Conservation (phyloP, 2,329 filamentous ascomycete genomes). For the Monosporascus sp. region DNA sequence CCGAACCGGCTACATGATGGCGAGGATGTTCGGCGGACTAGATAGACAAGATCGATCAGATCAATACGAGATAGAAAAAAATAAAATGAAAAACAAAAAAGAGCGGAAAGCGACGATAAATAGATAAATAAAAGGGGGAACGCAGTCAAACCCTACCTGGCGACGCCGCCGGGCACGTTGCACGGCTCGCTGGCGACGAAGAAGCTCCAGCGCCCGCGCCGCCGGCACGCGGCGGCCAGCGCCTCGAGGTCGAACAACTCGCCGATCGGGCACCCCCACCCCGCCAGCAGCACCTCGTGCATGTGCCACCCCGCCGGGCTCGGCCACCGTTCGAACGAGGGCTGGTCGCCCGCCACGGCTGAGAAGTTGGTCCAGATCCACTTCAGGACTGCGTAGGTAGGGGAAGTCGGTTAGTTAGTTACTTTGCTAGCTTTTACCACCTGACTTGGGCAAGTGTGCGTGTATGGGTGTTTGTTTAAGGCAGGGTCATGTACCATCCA, state of each 20-base stretch:
- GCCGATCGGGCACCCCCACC: constrained; percentile 46
- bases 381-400: constrained; percentile 4
- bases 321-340: constrained; percentile 35
- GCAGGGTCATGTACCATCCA: too few species aligned
- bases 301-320: constrained; percentile 16
- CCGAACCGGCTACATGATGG: constrained; percentile 25
- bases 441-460: too few species aligned
- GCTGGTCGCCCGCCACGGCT: constrained; percentile 39
- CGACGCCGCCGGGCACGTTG: constrained; percentile 35
- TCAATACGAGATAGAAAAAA: background rate
- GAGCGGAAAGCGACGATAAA: background rate
- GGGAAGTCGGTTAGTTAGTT: background rate
- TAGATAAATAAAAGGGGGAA: background rate
- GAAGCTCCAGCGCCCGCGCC: constrained; percentile 35
- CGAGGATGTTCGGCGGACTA: constrained; percentile 30
- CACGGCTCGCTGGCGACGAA: constrained; percentile 42
- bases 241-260: constrained; percentile 44
- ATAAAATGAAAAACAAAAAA: background rate
- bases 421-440: too few species aligned
- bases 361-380: constrained; percentile 37
- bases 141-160: constrained; percentile 14
- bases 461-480: too few species aligned
- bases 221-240: constrained; percentile 33
- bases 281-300: constrained; percentile 42
- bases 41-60: too few species aligned